Percentiles rank a stretch among this genome's conserved stretches.
phyloP scores from a whole-genome alignment of 73 alveolate species.

The Durusdinium trenchii region DNA sequence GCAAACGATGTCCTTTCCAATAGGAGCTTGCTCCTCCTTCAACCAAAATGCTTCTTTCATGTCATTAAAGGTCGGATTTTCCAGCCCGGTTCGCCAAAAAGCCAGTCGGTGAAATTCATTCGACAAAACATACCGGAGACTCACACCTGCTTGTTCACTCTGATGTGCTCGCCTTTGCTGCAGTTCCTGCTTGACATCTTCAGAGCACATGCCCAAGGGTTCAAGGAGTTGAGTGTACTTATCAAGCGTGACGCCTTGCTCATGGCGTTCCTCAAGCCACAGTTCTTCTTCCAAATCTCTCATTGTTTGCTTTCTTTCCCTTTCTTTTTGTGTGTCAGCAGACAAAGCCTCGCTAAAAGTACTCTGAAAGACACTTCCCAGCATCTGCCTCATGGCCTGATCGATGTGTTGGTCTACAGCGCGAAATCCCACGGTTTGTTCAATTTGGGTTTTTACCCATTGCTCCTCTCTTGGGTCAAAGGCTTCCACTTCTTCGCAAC shows the following conservation, averaged over 20 bases:
- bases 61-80: constrained; percentile 13
- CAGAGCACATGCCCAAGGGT: neutral
- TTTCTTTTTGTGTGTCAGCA: neutral
- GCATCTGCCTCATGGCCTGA: neutral
- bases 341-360: neutral
- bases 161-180: constrained; percentile 15
- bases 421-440: neutral
- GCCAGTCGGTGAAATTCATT: neutral
- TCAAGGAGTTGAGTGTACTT: neutral
- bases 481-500: neutral
- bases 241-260: neutral
- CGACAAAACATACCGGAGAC: constrained; percentile 31
- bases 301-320: neutral
- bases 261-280: neutral
- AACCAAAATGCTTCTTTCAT: constrained; percentile 46
- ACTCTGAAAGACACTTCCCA: neutral
- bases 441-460: neutral
- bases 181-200: neutral
- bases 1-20: constrained; percentile 13
- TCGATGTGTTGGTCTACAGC: neutral
- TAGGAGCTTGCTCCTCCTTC: neutral
- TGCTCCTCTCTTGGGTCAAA: neutral
- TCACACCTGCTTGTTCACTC: constrained; percentile 23
- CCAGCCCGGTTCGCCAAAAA: neutral
- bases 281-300: neutral